Evolutionary conservation across 2,329 filamentous ascomycete species (phyloP).

Genomic region (Calonectria hongkongensis): DNA sequence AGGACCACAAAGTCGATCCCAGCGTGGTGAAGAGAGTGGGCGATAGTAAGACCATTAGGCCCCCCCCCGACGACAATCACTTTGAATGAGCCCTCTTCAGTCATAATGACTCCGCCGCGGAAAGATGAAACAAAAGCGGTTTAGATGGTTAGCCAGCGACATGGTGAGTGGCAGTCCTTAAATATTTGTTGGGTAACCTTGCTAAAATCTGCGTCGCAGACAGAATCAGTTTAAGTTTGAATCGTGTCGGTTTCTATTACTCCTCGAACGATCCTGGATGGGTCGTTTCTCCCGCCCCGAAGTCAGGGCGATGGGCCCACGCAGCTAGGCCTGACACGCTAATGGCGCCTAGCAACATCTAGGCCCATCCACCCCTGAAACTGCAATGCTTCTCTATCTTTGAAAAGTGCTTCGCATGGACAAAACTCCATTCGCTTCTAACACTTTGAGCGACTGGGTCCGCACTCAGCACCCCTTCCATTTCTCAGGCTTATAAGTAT

Average conservation of each 20-base stretch:
- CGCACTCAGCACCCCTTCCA: not conserved
- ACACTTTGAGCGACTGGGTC: too few species aligned
- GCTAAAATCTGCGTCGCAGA: not conserved
- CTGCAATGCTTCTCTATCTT: not conserved
- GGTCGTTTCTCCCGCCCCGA: not conserved
- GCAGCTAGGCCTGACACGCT: not conserved
- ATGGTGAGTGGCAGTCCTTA: not conserved
- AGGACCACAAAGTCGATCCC: constrained; percentile 55
- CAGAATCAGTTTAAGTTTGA: not conserved
- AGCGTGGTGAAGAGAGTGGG: constrained; percentile 15
- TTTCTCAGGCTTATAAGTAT: not conserved
- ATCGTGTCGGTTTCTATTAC: not conserved
- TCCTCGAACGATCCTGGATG: not conserved
- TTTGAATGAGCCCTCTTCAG: not conserved
- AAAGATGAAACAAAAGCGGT: not conserved
- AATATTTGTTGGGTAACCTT: not conserved
- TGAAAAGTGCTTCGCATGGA: not conserved
- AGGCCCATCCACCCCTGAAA: constrained; percentile 10
- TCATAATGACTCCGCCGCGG: not conserved
- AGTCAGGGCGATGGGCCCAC: not conserved
- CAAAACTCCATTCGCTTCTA: not conserved
- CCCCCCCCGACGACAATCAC: constrained; percentile 7
- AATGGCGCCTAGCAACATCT: not conserved
- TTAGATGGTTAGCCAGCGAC: not conserved
- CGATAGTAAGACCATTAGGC: not conserved